Conservation (phyloP, 1,139 yeast species). For the Yamadazyma membranifaciens region DNA sequence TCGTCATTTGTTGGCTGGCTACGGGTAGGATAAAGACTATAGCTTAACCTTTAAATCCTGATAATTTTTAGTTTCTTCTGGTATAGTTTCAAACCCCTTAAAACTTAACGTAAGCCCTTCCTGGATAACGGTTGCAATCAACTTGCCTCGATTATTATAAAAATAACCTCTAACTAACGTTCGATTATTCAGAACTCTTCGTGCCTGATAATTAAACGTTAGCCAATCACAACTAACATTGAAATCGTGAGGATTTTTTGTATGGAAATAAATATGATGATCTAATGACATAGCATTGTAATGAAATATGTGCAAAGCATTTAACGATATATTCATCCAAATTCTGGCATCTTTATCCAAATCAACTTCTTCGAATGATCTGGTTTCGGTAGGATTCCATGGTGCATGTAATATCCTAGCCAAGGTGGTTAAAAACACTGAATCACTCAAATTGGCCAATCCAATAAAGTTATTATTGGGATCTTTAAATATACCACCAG, state of each 20-base stretch:
- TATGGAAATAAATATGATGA: constrained; percentile 47
- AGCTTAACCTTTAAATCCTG: constrained; percentile 13
- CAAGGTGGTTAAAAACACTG: constrained; percentile 42
- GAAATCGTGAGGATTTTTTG: constrained; percentile 22
- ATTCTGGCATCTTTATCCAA: constrained; percentile 30
- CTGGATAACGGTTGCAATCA: constrained; percentile 43
- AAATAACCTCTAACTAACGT: constrained; percentile 40
- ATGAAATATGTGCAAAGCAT: constrained; percentile 41
- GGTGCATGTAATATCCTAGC: constrained; percentile 44
- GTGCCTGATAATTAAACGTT: constrained; percentile 37
- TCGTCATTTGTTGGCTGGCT: background rate
- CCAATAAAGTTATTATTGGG: constrained; percentile 37
- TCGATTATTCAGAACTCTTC: constrained; percentile 34
- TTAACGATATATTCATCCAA: constrained; percentile 33
- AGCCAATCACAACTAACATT: constrained; percentile 43
- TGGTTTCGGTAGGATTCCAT: constrained; percentile 42
- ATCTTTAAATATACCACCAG: constrained; percentile 26
- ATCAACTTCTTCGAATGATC: constrained; percentile 33
- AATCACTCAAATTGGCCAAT: constrained; percentile 40
- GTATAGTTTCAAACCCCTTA: constrained; percentile 17
- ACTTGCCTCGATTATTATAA: constrained; percentile 31
- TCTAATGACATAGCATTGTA: constrained; percentile 50
- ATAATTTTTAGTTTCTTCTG: constrained; percentile 13
- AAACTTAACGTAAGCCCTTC: constrained; percentile 39
- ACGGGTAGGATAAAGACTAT: constrained; percentile 1